phyloP scores from a whole-genome alignment of 148 eudicot genomes.

The Mesembryanthemum crystallinum region DNA sequence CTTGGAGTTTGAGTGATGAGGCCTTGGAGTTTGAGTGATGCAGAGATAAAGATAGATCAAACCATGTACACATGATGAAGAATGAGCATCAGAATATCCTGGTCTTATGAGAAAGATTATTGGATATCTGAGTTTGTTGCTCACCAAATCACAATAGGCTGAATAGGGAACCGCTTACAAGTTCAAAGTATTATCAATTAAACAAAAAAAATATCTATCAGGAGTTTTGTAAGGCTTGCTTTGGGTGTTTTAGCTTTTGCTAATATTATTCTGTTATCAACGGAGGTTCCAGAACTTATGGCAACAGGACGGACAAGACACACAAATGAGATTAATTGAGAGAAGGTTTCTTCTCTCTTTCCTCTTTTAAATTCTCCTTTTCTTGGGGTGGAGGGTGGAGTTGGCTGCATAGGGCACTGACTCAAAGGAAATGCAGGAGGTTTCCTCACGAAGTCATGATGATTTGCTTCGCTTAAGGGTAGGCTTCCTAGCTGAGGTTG shows the following conservation, averaged over 20 bases:
- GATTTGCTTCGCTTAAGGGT: background rate
- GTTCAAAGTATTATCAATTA: background rate
- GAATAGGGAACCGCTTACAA: background rate
- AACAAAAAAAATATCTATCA: background rate
- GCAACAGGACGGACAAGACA: background rate
- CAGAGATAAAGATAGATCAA: background rate
- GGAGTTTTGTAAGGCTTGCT: background rate
- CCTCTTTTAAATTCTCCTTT: background rate
- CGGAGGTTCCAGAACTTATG: background rate
- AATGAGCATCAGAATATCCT: background rate
- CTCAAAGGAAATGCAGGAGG: background rate
- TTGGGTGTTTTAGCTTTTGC: conserved; percentile 2
- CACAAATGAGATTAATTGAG: background rate
- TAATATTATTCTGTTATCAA: background rate
- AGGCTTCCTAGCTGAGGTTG: background rate
- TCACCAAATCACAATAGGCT: background rate
- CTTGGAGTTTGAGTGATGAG: background rate
- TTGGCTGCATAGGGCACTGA: background rate
- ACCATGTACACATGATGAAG: background rate
- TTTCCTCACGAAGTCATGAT: background rate
- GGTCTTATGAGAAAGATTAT: background rate
- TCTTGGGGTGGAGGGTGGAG: background rate
- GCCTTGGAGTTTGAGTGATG: background rate
- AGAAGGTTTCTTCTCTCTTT: background rate
- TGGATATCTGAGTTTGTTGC: background rate